A percentile compares a stretch with the other conserved stretches of the same genome.
Evolutionary conservation across 805 yeast genomes (phyloP).

Genomic region (Yarrowia keelungensis): DNA sequence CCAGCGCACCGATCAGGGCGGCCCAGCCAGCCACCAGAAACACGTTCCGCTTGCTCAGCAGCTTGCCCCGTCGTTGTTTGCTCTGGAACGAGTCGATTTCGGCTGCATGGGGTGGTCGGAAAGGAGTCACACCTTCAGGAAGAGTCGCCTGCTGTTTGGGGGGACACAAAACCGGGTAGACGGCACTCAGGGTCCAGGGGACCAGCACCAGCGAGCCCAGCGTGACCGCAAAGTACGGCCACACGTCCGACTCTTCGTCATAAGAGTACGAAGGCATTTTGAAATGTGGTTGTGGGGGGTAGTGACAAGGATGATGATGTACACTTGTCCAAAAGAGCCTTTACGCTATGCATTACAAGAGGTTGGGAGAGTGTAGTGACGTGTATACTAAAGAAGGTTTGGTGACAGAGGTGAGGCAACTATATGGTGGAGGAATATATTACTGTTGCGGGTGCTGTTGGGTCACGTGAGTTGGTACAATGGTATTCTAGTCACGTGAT

Average conservation of each 20-base stretch:
- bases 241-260: conserved; percentile 88
- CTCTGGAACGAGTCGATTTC: conserved; percentile 44
- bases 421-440: too few relatives aligned
- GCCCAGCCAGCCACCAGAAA: conserved; percentile 66
- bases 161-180: conserved; percentile 27
- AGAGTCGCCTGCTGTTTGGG: conserved; percentile 17
- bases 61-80: conserved; percentile 45
- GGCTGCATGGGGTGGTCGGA: conserved; percentile 27
- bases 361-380: conserved; percentile 17
- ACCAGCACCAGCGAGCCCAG: conserved; percentile 68
- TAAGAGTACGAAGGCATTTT: conserved; percentile 62
- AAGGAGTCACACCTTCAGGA: conserved; percentile 29
- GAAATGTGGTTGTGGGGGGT: not conserved
- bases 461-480: too few relatives aligned
- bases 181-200: conserved; percentile 59
- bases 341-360: not conserved
- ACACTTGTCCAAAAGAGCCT: not conserved
- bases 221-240: conserved; percentile 90
- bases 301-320: not conserved
- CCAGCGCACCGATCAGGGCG: conserved; percentile 54
- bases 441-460: too few relatives aligned
- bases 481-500: too few relatives aligned
- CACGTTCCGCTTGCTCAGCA: conserved; percentile 50
- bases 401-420: not conserved
- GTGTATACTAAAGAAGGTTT: conserved; percentile 8